Evolutionary conservation across 768 basidiomycete species (phyloP), one percentile per base, ranked within the genome.

Genomic region (Lactifluus volemus): DNA sequence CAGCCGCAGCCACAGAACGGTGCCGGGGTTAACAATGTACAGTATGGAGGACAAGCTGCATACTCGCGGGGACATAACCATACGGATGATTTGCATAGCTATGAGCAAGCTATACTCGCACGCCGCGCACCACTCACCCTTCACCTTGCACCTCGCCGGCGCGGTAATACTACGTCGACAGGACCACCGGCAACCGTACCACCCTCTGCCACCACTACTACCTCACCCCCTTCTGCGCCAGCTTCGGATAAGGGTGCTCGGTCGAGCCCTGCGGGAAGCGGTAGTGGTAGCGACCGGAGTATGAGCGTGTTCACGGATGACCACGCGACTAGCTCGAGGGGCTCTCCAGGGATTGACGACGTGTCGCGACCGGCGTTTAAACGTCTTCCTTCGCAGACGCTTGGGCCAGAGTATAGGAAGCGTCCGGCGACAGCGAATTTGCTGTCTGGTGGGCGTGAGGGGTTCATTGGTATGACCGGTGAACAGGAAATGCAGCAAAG

Each of bases 101-200:
- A 91, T 60, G 85, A 89, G 68, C 86, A 85, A 45, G 89, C 89
- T 4, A 83, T 90, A 15, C 71, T 88, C 55, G 87, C 88, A 36
- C 76, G 86, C 54, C 84, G 79, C 68, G 77, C 86, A 21, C 80
- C 84, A 1, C 78, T 81, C 59, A 79, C 75, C 59, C 70, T 89
- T 44, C 85, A 80, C 64, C 71, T 88, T 30, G 76, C 78, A 12
- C 79, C 81, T 50, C 76, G 75, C 30, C 64, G 71, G 17, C 67
- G 70, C 44, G 67, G 68, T 4, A 68, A 51, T 12, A 56, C 67
- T 4, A 54, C 67, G 21, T 58, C 67, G 3, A 52, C 47, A 17
- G 53, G 55, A 6, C 57, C 44, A 39, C 17, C 39, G 5, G 51
- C 44, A 32, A 12, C 39, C 5, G 17, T 17, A 12, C 10, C 29